A percentile compares a stretch with the other conserved stretches of the same genome.
Conservation (phyloP, 179 eudicot genomes). For the Amaranthus tricolor region DNA sequence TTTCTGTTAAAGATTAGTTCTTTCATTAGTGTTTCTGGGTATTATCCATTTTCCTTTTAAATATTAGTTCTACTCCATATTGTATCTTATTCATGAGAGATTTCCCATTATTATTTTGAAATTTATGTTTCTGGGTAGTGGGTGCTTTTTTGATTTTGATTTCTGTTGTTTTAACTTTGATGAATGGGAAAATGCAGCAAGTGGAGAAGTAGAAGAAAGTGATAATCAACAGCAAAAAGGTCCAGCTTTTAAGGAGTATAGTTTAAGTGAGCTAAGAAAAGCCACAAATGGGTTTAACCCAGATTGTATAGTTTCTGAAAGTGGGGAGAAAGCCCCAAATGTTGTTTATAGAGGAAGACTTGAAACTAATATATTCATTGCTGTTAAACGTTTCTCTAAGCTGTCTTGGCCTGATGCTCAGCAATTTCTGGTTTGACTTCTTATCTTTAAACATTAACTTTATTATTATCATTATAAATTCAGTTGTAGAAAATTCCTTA, state of each 20-base stretch:
- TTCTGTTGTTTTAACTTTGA: neutral
- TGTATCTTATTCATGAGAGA: neutral
- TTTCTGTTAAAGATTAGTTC: neutral
- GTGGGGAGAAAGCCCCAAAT: conserved; percentile 95
- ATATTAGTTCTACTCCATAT: too few relatives aligned
- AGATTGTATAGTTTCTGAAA: conserved; percentile 79
- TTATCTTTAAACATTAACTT: neutral
- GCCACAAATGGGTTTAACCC: conserved; percentile 86
- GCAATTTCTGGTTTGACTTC: conserved; percentile 63
- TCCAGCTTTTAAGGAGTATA: conserved; percentile 59
- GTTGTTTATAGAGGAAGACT: conserved; percentile 81
- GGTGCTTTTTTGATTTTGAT: too few relatives aligned
- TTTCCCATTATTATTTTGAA: neutral
- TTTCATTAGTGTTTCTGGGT: neutral
- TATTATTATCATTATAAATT: neutral
- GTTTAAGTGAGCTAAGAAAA: conserved; percentile 58
- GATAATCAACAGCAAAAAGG: conserved; percentile 54
- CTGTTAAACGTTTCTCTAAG: conserved; percentile 85
- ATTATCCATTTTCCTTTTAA: neutral
- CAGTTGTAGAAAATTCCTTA: too few relatives aligned
- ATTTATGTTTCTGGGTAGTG: neutral
- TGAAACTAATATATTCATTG: conserved; percentile 52
- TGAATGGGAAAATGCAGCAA: conserved; percentile 31
- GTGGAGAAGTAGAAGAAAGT: conserved; percentile 56
- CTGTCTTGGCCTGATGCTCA: conserved; percentile 93